These are phyloP conservation scores for Eimeria necatrix DNA, from an alignment of 169 alveolate genomes.

Conservation along the genomic window DNA sequence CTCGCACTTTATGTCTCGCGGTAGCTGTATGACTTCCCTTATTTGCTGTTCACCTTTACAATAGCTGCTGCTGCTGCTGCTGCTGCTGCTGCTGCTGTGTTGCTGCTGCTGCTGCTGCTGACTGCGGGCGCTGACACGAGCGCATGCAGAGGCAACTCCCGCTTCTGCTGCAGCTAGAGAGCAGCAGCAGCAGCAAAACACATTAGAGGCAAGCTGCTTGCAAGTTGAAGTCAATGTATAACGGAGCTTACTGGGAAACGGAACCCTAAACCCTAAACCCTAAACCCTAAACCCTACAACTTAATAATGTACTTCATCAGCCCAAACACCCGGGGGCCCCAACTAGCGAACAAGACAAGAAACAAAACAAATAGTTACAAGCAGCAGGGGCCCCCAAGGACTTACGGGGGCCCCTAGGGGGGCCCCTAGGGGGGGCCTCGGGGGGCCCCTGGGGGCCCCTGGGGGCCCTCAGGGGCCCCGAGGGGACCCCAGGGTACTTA, in stretches of 20 bases:
- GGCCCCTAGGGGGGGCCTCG: neutral
- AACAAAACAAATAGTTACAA: no score
- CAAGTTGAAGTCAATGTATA: neutral
- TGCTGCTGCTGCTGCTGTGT: no score
- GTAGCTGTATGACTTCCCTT: neutral
- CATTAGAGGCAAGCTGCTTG: neutral
- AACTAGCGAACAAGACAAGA: neutral
- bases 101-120: neutral
- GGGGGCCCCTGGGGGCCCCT: constrained; percentile 7
- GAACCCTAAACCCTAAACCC: neutral
- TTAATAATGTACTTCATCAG: neutral
- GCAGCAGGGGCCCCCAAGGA: no score
- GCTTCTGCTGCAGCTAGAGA: no score
- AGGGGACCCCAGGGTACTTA: constrained; percentile 12
- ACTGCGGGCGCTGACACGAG: neutral
- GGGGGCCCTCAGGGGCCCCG: constrained; percentile 23
- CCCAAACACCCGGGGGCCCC: neutral
- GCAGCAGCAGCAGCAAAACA: constrained; percentile 1
- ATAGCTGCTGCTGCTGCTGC: neutral
- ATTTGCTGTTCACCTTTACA: neutral
- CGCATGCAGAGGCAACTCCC: no score
- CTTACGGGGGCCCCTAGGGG: constrained; percentile 23
- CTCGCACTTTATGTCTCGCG: no score
- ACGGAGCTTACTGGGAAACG: neutral
- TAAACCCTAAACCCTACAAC: neutral